Conservation (phyloP, 192 early-diverging fungal genomes). For the Mortierella claussenii region DNA sequence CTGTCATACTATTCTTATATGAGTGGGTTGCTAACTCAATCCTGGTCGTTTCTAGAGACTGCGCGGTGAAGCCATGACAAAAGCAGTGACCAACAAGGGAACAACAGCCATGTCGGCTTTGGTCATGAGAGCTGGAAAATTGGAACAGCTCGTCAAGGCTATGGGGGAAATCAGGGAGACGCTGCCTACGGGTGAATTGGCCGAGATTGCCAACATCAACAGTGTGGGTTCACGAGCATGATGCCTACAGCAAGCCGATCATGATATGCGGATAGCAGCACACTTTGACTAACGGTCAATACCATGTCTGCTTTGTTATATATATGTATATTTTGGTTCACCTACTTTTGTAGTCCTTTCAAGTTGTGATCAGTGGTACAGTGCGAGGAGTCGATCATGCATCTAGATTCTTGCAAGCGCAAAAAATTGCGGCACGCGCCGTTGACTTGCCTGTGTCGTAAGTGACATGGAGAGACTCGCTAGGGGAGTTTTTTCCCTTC, state of each 20-base stretch:
- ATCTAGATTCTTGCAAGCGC: constrained; percentile 79
- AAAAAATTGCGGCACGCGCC: constrained; percentile 86
- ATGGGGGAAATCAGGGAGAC: constrained; percentile 71
- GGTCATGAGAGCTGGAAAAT: constrained; percentile 75
- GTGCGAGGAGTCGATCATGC: constrained; percentile 87
- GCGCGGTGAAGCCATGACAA: constrained; percentile 91
- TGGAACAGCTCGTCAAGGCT: constrained; percentile 76
- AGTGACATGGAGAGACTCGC: too few relatives aligned
- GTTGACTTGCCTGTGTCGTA: constrained; percentile 91
- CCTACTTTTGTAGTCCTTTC: constrained; percentile 60
- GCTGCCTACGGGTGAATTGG: constrained; percentile 78
- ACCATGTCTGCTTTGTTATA: too few relatives aligned
- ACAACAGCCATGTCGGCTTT: constrained; percentile 91
- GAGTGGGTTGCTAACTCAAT: too few relatives aligned
- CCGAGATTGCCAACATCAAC: constrained; percentile 73
- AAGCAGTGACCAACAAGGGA: constrained; percentile 71
- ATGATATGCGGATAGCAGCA: too few relatives aligned
- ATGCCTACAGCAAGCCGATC: too few relatives aligned
- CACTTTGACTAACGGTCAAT: too few relatives aligned
- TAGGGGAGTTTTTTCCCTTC: too few relatives aligned
- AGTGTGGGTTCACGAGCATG: constrained; percentile 33
- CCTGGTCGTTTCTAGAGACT: constrained; percentile 67
- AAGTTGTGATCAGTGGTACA: constrained; percentile 94
- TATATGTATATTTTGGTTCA: neutral
- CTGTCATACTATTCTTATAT: neutral